Percentiles rank a stretch among this genome's conserved stretches.
Conservation (phyloP, 176 grass and related monocot species). For the Triticum urartu region DNA sequence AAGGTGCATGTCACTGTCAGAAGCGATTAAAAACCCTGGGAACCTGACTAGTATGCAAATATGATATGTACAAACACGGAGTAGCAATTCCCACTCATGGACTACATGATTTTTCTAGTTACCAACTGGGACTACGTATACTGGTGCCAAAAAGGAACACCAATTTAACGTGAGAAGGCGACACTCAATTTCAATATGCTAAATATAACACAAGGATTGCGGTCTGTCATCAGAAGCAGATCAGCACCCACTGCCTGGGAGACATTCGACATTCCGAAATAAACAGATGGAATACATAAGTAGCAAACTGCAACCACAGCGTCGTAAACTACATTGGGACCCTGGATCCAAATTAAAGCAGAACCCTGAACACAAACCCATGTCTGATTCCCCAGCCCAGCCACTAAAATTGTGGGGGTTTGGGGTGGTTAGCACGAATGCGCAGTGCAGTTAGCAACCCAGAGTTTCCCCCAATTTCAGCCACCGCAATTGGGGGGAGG, state of each 20-base stretch:
- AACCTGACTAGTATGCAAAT: neutral
- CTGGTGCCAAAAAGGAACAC: neutral
- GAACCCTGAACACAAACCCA: too few relatives aligned
- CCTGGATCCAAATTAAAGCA: neutral
- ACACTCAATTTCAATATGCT: neutral
- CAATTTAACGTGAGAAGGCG: neutral
- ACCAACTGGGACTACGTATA: neutral
- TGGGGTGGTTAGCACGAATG: fast-evolving
- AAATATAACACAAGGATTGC: neutral
- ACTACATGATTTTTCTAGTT: neutral
- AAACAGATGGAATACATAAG: neutral
- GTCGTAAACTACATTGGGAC: neutral
- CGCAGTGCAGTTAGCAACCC: neutral
- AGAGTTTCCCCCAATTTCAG: neutral
- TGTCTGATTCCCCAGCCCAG: neutral
- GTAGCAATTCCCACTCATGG: neutral
- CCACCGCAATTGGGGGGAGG: neutral
- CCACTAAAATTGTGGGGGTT: neutral
- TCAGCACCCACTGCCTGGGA: too few relatives aligned
- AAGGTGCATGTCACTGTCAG: neutral
- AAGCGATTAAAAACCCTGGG: neutral
- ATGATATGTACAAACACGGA: neutral
- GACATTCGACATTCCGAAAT: neutral
- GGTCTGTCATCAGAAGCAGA: neutral
- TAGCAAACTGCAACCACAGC: neutral